A percentile compares a stretch with the other conserved stretches of the same genome.
Evolutionary conservation across 768 basidiomycete species (phyloP).

Genomic region (Phaeotremella fagi): DNA sequence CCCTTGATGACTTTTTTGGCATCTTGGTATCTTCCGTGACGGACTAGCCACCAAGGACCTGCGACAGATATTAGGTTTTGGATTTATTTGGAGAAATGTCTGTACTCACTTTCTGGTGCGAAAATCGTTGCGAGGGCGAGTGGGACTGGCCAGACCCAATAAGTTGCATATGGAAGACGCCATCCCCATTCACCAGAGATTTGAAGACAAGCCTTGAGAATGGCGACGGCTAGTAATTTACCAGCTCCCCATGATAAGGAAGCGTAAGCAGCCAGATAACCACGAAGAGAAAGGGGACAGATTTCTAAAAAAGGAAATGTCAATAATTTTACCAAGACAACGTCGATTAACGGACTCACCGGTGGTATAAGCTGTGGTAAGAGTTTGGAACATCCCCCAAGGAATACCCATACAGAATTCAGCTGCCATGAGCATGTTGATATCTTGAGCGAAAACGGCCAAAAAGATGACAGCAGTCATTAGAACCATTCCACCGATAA

Average conservation of each 20-base stretch:
- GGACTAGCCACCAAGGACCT: conserved; percentile 29
- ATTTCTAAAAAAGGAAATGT: conserved; percentile 32
- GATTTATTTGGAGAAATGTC: too few species aligned
- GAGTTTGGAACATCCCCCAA: conserved; percentile 34
- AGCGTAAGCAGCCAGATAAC: conserved; percentile 36
- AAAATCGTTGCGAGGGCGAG: conserved; percentile 39
- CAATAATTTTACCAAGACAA: conserved; percentile 19
- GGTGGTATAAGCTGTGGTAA: too few species aligned
- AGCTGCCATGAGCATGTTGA: conserved; percentile 23
- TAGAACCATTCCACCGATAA: conserved; percentile 19
- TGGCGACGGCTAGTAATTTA: conserved; percentile 8
- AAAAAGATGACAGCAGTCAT: conserved; percentile 24
- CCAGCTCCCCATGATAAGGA: conserved; percentile 25
- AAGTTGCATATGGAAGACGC: conserved; percentile 32
- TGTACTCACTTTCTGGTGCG: conserved; percentile 37
- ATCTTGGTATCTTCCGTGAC: conserved; percentile 40
- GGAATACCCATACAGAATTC: conserved; percentile 24
- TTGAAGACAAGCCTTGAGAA: conserved; percentile 25
- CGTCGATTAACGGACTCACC: conserved; percentile 18
- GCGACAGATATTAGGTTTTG: too few species aligned
- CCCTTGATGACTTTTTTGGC: conserved; percentile 35
- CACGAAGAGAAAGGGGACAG: conserved; percentile 43
- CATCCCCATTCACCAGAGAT: conserved; percentile 31
- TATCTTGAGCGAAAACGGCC: conserved; percentile 18
- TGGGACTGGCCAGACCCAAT: conserved; percentile 49